These are phyloP conservation scores for Pseudohalonectria lignicola DNA, from an alignment of 2,329 filamentous ascomycete genomes.

Conservation along the genomic window DNA sequence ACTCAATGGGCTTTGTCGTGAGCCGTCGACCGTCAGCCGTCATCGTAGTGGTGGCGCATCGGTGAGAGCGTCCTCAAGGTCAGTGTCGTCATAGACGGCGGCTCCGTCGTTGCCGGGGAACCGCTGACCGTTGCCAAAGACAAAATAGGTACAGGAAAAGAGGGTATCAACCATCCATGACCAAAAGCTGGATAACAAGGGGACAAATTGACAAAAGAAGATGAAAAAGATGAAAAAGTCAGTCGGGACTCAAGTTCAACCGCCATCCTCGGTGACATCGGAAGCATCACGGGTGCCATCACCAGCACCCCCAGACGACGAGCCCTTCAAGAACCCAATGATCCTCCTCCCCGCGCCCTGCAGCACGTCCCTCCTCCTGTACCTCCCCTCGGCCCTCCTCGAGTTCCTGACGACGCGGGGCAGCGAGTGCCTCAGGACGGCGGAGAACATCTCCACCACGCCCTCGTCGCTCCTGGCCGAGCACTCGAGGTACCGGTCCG, in stretches of 20 bases:
- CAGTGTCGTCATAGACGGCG: no score
- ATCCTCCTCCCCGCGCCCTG: not conserved
- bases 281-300: no score
- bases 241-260: not conserved
- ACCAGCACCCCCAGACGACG: not conserved
- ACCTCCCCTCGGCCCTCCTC: not conserved
- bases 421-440: not conserved
- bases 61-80: no score
- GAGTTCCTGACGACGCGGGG: slow-evolving; percentile 1
- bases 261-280: not conserved
- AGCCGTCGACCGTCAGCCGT: no score
- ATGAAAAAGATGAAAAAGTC: no score
- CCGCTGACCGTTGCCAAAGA: no score
- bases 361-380: not conserved
- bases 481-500: slow-evolving; percentile 11
- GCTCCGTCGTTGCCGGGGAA: no score
- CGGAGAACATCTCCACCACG: slow-evolving; percentile 7
- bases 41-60: no score
- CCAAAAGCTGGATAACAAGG: not conserved
- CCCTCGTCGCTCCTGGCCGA: slow-evolving; percentile 8
- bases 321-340: not conserved
- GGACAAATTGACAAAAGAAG: not conserved
- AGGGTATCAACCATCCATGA: no score
- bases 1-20: no score
- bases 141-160: no score